phyloP scores from a whole-genome alignment of 306 rosid genomes.

The Ammopiptanthus mongolicus region DNA sequence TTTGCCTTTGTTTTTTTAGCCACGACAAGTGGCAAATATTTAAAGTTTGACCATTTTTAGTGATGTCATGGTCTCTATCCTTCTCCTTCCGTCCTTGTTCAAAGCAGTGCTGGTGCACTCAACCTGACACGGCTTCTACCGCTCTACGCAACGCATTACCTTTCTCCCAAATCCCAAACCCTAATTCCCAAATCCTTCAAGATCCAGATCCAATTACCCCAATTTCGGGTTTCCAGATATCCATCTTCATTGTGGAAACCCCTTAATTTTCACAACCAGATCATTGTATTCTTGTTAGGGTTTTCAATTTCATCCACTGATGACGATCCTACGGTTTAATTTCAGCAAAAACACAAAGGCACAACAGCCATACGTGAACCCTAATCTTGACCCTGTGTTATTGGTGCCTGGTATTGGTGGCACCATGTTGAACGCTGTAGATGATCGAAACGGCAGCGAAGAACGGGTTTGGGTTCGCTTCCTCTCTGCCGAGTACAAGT shows the following conservation, averaged over 20 bases:
- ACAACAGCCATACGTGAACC: conserved; percentile 55
- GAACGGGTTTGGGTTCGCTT: conserved; percentile 94
- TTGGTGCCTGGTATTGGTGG: conserved; percentile 93
- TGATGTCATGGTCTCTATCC: not conserved
- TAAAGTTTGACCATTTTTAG: not conserved
- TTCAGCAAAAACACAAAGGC: conserved; percentile 53
- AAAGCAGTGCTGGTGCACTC: not conserved
- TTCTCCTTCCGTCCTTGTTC: not conserved
- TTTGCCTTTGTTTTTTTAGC: too few relatives aligned
- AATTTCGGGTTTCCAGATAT: not conserved
- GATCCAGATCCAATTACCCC: conserved; percentile 19
- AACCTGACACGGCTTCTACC: not conserved
- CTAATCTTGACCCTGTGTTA: conserved; percentile 81
- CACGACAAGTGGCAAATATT: not conserved
- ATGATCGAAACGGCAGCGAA: conserved; percentile 38
- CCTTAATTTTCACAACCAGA: not conserved
- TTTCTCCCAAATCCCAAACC: conserved; percentile 22
- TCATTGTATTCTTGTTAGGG: not conserved
- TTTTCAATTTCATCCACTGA: conserved; percentile 18
- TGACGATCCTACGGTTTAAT: conserved; percentile 76
- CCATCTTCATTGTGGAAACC: not conserved
- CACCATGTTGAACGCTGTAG: conserved; percentile 63
- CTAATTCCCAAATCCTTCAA: conserved; percentile 16
- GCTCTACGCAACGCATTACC: not conserved
- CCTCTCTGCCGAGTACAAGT: conserved; percentile 61